Base-by-base conservation (phyloP, 176 grass and related monocot species). In the Pontederia paniculata region DNA sequence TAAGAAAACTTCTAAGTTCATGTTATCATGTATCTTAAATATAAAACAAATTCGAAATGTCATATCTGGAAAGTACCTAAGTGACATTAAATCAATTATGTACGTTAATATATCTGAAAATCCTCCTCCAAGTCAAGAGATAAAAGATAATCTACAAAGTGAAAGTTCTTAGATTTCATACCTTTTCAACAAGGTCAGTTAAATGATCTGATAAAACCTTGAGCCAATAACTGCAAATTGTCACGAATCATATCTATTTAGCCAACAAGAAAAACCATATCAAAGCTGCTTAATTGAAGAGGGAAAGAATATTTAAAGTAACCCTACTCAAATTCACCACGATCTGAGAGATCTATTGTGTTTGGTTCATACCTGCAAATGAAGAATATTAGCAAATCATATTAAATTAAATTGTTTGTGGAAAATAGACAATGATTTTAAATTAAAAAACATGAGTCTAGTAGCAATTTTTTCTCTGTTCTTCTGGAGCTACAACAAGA, bases 291-390 rank as follows among this genome's bases (percentile, higher is more conserved):
- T 12, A 19, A 45, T 9, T 9, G 16, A 42, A n/a, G 42, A 66
- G 10, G 44, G 52, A 37, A 18, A 12, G 25, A 66, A 48, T 5
- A 66, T 52, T 49, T 41, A n/a, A 21, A 4, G 42, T 13, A 74
- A 67, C 47, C 76, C 53, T 90, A 97, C 91, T 90, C 84, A 72
- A 81, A 82, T 78, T 97, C 91, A 81, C 81, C 70, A 52, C 72
- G 86, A 70, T 85, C 73, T 0, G 57, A 21, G 12, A 97, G 91
- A 77, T 97, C 93, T 68, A 90, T 90, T 62, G 93, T 90, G 53
- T 97, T 97, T 18, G 93, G 93, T 58, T 97, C 93, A 79, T 97
- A 97, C 65, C 93, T 97, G 68, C 76, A 83, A 50, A 71, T 44
- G 23, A 15, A 52, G 12, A 61, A 44, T 28, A 23, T 48, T 8